phyloP scores from a whole-genome alignment of 2,329 filamentous ascomycete species.

The Neurospora crassa region DNA sequence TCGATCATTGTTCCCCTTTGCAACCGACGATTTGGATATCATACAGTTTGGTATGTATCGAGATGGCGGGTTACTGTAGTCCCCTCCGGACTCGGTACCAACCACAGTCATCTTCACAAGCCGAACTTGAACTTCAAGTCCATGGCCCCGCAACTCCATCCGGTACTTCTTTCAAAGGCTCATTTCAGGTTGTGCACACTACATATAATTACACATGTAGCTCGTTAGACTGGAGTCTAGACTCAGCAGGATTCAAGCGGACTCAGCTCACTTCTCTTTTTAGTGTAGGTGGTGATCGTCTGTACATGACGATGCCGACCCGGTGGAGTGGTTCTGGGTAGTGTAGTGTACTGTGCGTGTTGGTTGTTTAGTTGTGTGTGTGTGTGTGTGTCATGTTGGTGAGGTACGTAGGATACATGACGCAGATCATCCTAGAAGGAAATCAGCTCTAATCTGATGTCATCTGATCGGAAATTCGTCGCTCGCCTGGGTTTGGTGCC shows the following conservation, averaged over 20 bases:
- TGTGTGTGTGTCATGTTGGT: not conserved
- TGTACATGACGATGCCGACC: not conserved
- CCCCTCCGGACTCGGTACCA: not conserved
- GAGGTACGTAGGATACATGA: not conserved
- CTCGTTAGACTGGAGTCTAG: not conserved
- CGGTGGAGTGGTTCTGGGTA: not conserved
- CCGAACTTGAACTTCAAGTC: not conserved
- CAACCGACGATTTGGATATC: too few species aligned
- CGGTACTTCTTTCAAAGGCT: not conserved
- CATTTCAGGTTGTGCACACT: not conserved
- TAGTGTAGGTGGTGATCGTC: not conserved
- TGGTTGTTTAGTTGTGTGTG: too few species aligned
- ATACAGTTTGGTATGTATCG: not conserved
- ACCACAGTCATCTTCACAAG: not conserved
- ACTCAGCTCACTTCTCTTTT: not conserved
- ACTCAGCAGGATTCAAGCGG: not conserved
- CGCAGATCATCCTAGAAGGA: not conserved
- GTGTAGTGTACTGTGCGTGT: not conserved
- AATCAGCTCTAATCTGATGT: not conserved
- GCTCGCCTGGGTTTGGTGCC: not conserved
- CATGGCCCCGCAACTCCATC: not conserved
- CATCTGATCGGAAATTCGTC: not conserved
- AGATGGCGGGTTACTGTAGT: not conserved
- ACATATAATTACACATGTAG: not conserved
- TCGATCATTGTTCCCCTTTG: too few species aligned